These are phyloP conservation scores for Lentinula detonsa DNA, from an alignment of 768 basidiomycete genomes.

Conservation along the genomic window DNA sequence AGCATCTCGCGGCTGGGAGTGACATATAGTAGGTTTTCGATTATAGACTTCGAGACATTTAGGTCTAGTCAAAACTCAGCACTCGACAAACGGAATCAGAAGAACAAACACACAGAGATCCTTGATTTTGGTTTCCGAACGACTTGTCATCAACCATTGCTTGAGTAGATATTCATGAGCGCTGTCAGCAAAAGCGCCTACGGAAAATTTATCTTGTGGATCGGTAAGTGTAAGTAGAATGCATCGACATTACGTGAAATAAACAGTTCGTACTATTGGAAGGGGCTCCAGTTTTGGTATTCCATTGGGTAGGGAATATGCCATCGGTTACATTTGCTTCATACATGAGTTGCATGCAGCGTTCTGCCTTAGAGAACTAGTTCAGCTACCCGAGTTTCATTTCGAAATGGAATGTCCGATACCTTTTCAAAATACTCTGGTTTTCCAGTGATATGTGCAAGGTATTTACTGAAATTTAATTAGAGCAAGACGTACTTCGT, in stretches of 20 bases:
- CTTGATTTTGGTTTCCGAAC: conserved; percentile 42
- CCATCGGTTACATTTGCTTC: conserved; percentile 36
- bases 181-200: conserved; percentile 58
- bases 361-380: conserved; percentile 34
- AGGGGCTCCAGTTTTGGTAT: conserved; percentile 36
- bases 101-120: conserved; percentile 45
- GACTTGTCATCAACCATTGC: conserved; percentile 54
- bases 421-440: conserved; percentile 50
- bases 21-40: conserved; percentile 51
- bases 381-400: conserved; percentile 29
- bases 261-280: conserved; percentile 32
- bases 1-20: conserved; percentile 53
- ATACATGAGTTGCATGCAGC: conserved; percentile 44
- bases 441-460: conserved; percentile 71
- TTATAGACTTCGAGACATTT: conserved; percentile 47
- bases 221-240: neutral
- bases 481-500: neutral
- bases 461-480: conserved; percentile 51
- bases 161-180: conserved; percentile 69
- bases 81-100: conserved; percentile 14
- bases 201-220: conserved; percentile 32
- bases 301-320: conserved; percentile 54
- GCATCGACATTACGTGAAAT: conserved; percentile 15
- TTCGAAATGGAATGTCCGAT: neutral
- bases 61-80: conserved; percentile 29